Conservation (phyloP, 2,329 filamentous ascomycete species). For the Cadophora sp. region DNA sequence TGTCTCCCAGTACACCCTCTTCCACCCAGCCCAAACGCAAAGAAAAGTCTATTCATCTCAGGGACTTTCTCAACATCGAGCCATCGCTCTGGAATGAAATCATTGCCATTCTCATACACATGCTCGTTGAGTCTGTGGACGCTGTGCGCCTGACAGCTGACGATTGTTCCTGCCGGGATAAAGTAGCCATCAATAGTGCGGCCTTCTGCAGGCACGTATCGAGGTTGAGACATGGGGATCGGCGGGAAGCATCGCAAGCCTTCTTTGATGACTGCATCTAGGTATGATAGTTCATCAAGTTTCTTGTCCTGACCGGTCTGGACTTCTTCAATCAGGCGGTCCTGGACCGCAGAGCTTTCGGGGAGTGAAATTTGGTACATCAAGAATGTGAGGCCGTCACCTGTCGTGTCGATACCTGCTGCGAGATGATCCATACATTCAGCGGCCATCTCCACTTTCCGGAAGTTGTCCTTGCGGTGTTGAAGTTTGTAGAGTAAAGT, state of each 20-base stretch:
- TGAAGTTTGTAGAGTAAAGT: constrained; percentile 66
- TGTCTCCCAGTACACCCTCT: constrained; percentile 71
- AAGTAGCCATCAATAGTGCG: constrained; percentile 61
- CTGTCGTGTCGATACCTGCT: constrained; percentile 75
- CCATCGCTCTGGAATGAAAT: constrained; percentile 85
- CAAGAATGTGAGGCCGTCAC: constrained; percentile 72
- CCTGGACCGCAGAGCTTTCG: constrained; percentile 57
- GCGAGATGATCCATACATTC: constrained; percentile 76
- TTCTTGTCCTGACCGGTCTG: constrained; percentile 46
- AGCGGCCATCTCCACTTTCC: constrained; percentile 63
- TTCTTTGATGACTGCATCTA: constrained; percentile 70
- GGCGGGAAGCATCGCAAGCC: constrained; percentile 67
- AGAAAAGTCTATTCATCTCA: constrained; percentile 68
- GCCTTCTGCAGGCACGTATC: constrained; percentile 61
- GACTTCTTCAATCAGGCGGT: constrained; percentile 60
- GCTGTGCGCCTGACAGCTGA: constrained; percentile 67
- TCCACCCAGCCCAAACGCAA: constrained; percentile 70
- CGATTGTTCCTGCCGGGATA: constrained; percentile 60
- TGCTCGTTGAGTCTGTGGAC: constrained; percentile 64
- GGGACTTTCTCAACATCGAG: constrained; percentile 75
- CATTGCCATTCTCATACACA: constrained; percentile 80
- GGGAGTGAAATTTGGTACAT: constrained; percentile 75
- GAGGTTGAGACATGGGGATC: constrained; percentile 71
- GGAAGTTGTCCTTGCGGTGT: constrained; percentile 56
- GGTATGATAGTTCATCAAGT: constrained; percentile 60